Base-by-base conservation (phyloP, 1,284 basidiomycete species). In the Ceratobasidium sp. region DNA sequence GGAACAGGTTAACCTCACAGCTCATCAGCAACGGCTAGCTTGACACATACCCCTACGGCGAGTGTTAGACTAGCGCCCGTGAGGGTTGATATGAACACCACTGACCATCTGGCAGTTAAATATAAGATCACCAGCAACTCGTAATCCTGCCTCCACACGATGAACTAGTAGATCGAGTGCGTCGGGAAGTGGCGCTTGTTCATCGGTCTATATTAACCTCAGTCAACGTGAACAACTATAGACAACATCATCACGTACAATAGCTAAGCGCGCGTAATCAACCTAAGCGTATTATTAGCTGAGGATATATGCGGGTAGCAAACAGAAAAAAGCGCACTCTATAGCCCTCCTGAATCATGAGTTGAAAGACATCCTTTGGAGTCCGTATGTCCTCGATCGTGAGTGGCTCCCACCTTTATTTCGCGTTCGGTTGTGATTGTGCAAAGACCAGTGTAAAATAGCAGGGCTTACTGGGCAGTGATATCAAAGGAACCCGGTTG, bases 171-270 rank as follows among this genome's bases (percentile, higher is more conserved):
- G 91, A 49, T 90, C 91, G 44, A 98, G 89, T 6, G 95, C 95
- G 55, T 89, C 93, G 0, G 97, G 97, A 18, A 98, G 88, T 1
- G 97, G 97, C 0, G 97, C 96, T 87, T 97, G 97, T 85, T 98
- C 97, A 83, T 98, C 97, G 15, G 96, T 98, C 95, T 96, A 83
- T 1, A 77, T 77, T 49, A 78, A 55, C 26, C 58, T 26, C 6
- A 26, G 56, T 69, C 12, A 80, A 44, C 40, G 23, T 7, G 46
- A 67, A 20, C 18, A 23, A 28, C 12, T 13, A 15, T 71, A 33
- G 33, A 13, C 28, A 60, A 15, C 33, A 20, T 39, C 28, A 51
- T 33, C 20, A 44, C 46, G 66, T 83, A 96, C 95, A 82, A 96
- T 95, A 28, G 97, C 93, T 69, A 96, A 89, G 23, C 96, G 92